Conservation (phyloP, 75 land plant species). For the Cupressus sempervirens region DNA sequence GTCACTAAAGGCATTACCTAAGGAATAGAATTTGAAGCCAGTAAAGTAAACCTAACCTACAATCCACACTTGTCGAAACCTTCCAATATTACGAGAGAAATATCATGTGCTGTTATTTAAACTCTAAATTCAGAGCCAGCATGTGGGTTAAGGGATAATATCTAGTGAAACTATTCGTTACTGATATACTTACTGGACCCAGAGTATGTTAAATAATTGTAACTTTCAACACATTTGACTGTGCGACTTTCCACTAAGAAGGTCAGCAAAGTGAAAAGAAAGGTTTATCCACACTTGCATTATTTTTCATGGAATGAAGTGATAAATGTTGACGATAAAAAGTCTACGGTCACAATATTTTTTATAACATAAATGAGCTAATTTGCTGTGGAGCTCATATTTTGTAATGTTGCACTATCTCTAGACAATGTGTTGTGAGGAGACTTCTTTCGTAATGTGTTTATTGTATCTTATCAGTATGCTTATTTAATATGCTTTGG, state of each 20-base stretch:
- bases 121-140: neutral
- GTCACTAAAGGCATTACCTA: neutral
- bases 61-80: neutral
- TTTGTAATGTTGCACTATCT: neutral
- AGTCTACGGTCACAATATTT: neutral
- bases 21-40: neutral
- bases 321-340: neutral
- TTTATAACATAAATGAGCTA: neutral
- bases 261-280: neutral
- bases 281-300: too few species aligned
- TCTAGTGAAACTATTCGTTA: neutral
- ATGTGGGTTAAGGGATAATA: neutral
- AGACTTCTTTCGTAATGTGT: neutral
- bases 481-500: neutral
- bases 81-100: too few species aligned
- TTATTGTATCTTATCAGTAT: neutral
- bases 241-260: neutral
- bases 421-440: neutral
- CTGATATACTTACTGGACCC: neutral
- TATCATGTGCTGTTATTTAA: too few species aligned
- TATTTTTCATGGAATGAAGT: neutral
- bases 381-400: neutral
- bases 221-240: too few species aligned
- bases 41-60: neutral
- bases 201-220: too few species aligned